Conservation (phyloP, 1,284 basidiomycete genomes). For the Irpex sp. region DNA sequence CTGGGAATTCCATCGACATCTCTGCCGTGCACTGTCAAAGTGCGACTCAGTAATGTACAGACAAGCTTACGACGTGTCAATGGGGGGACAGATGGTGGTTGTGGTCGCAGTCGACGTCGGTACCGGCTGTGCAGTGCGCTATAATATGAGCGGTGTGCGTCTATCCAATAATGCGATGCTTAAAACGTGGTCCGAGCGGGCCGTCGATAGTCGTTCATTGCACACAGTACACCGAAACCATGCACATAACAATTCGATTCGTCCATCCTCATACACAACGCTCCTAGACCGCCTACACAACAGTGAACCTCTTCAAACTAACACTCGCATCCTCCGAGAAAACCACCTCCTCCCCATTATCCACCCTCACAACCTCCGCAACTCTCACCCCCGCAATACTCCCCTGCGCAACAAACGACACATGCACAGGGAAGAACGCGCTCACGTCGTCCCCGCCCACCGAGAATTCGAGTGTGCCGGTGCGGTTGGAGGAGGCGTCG, state of each 20-base stretch:
- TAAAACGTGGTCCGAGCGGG: not conserved
- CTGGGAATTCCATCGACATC: too few relatives aligned
- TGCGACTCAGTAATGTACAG: not conserved
- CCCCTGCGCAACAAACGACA: constrained; percentile 77
- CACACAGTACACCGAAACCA: not conserved
- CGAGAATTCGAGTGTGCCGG: constrained; percentile 84
- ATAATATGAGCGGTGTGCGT: not conserved
- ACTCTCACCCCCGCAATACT: constrained; percentile 72
- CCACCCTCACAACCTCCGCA: constrained; percentile 50
- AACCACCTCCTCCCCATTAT: constrained; percentile 53
- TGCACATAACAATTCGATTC: not conserved
- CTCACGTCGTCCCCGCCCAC: constrained; percentile 80
- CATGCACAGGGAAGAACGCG: constrained; percentile 90
- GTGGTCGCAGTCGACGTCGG: not conserved
- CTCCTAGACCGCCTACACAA: constrained; percentile 16
- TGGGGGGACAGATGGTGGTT: not conserved
- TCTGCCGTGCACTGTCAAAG: too few relatives aligned
- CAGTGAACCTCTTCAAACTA: constrained; percentile 63
- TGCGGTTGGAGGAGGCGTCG: constrained; percentile 50
- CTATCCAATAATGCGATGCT: not conserved
- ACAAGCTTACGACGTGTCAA: not conserved
- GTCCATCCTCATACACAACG: not conserved
- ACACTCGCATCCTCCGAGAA: constrained; percentile 79
- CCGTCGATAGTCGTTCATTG: not conserved
- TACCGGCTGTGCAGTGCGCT: not conserved